Base-by-base conservation (phyloP, 352 stramenopile genomes). In the Phytophthora melonis region DNA sequence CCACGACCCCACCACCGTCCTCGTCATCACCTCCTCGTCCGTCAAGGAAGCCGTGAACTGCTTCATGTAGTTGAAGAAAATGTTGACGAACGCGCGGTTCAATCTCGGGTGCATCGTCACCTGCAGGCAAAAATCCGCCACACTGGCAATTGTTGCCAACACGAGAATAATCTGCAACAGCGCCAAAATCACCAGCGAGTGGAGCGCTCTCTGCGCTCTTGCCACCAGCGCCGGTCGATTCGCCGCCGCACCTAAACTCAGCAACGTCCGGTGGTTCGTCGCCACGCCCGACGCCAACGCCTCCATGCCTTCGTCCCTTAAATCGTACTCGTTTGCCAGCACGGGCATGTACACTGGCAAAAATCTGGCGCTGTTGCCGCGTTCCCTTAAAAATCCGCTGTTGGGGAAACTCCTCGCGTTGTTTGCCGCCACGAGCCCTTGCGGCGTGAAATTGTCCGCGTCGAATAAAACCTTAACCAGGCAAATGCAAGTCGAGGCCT, bases 111-210 rank as follows among this genome's bases (percentile, higher is more conserved):
- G 86, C 80, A 93, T 82, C 36, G 86, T 88, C 57, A 91, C 81
- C 30, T 91, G 86, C 5, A 93, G 69, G 53, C 83, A 91, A 72
- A 93, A 91, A 66, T 93, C 86, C 19, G 81, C 86, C 13, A 93
- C 84, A 66, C 82, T 91, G 6, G 82, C 81, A 60, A 93, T 78
- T 3, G 86, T 93, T 18, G 86, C 79, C 0, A 74, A 39, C 14
- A 91, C 70, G 10, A 93, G 57, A 54, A 90, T 82, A 18, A 84
- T 39, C 21, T 87, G 78, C 58, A 93, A 58, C 2, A 91, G 72
- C 36, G 81, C 50, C 14, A 86, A 52, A 43, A 84, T 81, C 21
- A 82, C 43, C 4, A 84, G 5, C 14, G 71, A 64, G n/a, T 81
- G 74, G 3, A 77, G 16, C 4, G 25, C 64, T 41, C 71, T 16